Evolutionary conservation across 2,329 filamentous ascomycete species (phyloP).

Genomic region (Arthroderma sp.): DNA sequence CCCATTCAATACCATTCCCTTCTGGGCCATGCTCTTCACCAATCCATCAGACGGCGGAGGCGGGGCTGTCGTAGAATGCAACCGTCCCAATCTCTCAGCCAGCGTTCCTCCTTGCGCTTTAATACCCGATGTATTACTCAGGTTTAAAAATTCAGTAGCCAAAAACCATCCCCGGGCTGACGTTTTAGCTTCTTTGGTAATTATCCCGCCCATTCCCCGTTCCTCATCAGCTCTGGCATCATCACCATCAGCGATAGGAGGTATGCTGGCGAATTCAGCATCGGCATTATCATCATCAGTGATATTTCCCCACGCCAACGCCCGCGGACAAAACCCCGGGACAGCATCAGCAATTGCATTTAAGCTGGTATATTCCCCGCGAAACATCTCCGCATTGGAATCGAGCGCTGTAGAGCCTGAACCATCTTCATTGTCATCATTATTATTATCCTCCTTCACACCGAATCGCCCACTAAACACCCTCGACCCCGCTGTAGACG

Average conservation of each 20-base stretch:
- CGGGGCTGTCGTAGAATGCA: conserved; percentile 66
- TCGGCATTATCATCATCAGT: conserved; percentile 22
- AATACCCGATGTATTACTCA: conserved; percentile 38
- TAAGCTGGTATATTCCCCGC: conserved; percentile 70
- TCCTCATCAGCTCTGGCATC: neutral
- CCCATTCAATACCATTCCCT: neutral
- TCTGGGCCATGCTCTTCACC: neutral
- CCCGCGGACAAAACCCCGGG: conserved; percentile 61
- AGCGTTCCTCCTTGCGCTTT: conserved; percentile 36
- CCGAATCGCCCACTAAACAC: too few relatives aligned
- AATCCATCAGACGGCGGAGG: conserved; percentile 4
- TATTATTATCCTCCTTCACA: neutral
- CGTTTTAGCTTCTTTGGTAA: neutral
- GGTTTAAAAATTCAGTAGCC: conserved; percentile 68
- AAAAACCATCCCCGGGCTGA: conserved; percentile 31
- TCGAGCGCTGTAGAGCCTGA: too few relatives aligned
- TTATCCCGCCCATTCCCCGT: neutral
- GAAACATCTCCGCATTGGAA: conserved; percentile 22
- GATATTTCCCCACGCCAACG: conserved; percentile 56
- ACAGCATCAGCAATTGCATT: conserved; percentile 64
- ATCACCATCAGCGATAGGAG: neutral
- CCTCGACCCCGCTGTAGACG: neutral
- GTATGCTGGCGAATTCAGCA: conserved; percentile 3
- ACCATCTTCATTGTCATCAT: conserved; percentile 16
- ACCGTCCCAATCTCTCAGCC: conserved; percentile 60